Evolutionary conservation across 2,329 filamentous ascomycete genomes (phyloP).

Genomic region (Allantophomopsis cytisporea): DNA sequence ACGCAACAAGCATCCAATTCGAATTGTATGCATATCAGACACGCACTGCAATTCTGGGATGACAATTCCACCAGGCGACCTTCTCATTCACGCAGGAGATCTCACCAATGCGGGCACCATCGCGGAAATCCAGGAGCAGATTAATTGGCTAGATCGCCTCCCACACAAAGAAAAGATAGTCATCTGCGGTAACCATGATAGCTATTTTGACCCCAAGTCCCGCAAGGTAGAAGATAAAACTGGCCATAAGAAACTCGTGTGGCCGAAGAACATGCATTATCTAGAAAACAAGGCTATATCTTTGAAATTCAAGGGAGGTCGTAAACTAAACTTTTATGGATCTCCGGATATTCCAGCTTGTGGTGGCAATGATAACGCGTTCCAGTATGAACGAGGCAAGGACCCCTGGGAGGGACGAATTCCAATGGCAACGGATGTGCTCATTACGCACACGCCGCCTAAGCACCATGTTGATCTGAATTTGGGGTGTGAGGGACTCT

Average conservation of each 20-base stretch:
- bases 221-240: slow-evolving; percentile 40
- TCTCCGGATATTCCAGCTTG: slow-evolving; percentile 68
- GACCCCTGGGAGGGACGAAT: slow-evolving; percentile 41
- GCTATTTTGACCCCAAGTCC: slow-evolving; percentile 61
- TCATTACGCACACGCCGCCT: slow-evolving; percentile 54
- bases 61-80: slow-evolving; percentile 61
- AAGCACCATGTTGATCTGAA: slow-evolving; percentile 36
- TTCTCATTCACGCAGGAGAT: slow-evolving; percentile 85
- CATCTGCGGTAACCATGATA: slow-evolving; percentile 82
- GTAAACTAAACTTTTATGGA: slow-evolving; percentile 62
- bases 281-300: slow-evolving; percentile 56
- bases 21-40: slow-evolving; percentile 80
- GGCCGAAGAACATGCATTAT: slow-evolving; percentile 54
- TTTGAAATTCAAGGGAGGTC: slow-evolving; percentile 44
- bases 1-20: slow-evolving; percentile 41
- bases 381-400: slow-evolving; percentile 48
- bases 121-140: slow-evolving; percentile 63
- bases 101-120: slow-evolving; percentile 61
- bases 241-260: slow-evolving; percentile 40
- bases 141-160: slow-evolving; percentile 67
- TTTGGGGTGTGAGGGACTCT: slow-evolving; percentile 42
- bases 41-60: slow-evolving; percentile 56
- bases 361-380: slow-evolving; percentile 58
- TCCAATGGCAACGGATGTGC: slow-evolving; percentile 43
- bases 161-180: slow-evolving; percentile 72